Conservation (phyloP, 129 eudicot genomes). For the Tagetes patula region DNA sequence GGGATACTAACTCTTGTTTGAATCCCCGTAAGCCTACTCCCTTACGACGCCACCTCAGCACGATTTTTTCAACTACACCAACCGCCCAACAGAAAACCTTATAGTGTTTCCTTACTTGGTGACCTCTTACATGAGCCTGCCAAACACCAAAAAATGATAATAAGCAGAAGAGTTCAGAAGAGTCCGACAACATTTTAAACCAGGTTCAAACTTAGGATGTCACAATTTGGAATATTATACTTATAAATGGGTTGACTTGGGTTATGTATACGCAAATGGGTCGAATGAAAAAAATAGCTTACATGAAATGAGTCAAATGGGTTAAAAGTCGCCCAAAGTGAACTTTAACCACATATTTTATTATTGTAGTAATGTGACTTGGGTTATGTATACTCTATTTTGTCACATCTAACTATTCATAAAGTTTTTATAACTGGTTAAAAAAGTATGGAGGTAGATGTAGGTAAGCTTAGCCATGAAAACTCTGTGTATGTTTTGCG, state of each 20-base stretch:
- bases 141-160: conserved; percentile 24
- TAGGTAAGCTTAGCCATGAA: not conserved
- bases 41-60: conserved; percentile 91
- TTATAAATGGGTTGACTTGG: not conserved
- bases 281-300: not conserved
- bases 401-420: not conserved
- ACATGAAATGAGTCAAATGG: not conserved
- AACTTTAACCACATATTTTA: not conserved
- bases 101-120: conserved; percentile 77
- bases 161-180: not conserved
- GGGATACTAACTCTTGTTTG: conserved; percentile 40
- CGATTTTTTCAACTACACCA: conserved; percentile 75
- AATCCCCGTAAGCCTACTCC: conserved; percentile 89
- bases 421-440: not conserved
- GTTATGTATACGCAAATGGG: not conserved
- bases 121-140: conserved; percentile 97
- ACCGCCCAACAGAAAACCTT: conserved; percentile 90
- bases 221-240: not conserved
- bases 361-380: not conserved
- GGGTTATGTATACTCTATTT: not conserved
- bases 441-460: not conserved
- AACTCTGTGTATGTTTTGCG: not conserved
- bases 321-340: not conserved
- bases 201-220: not conserved
- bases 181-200: not conserved